Conservation (phyloP, 108 stramenopile species). For the Nannochloropsis oceanica region DNA sequence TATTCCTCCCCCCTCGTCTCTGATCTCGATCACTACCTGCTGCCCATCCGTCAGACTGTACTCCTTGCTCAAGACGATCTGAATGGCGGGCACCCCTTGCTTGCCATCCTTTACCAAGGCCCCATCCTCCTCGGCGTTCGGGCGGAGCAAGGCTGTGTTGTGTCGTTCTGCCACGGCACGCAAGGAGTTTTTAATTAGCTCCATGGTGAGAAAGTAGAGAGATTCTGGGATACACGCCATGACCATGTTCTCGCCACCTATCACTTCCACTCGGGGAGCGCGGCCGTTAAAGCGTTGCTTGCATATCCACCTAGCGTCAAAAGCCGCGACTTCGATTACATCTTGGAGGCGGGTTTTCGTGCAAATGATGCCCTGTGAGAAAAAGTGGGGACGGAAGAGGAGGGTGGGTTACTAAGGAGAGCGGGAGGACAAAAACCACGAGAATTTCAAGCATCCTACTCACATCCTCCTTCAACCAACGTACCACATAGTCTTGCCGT, state of each 20-base stretch:
- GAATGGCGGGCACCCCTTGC: neutral
- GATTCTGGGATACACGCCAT: neutral
- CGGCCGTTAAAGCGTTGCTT: neutral
- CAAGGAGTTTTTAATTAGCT: neutral
- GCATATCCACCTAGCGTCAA: neutral
- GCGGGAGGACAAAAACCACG: too few species aligned
- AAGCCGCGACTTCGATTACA: neutral
- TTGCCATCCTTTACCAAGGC: neutral
- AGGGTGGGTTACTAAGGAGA: too few species aligned
- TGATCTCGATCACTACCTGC: neutral
- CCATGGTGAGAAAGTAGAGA: neutral
- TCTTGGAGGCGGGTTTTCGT: neutral
- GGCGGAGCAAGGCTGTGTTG: neutral
- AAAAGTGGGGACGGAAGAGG: too few species aligned
- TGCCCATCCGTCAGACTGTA: neutral
- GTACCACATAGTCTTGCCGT: neutral
- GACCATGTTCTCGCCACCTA: neutral
- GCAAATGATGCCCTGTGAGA: neutral
- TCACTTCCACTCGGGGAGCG: neutral
- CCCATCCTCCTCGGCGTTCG: neutral
- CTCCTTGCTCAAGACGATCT: neutral
- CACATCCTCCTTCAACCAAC: too few species aligned
- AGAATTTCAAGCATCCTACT: too few species aligned
- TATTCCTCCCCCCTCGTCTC: neutral
- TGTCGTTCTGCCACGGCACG: neutral